Evolutionary conservation across 345 rosid genomes (phyloP), one percentile per base, ranked within the genome.

Genomic region (Melaleuca quinquenervia): DNA sequence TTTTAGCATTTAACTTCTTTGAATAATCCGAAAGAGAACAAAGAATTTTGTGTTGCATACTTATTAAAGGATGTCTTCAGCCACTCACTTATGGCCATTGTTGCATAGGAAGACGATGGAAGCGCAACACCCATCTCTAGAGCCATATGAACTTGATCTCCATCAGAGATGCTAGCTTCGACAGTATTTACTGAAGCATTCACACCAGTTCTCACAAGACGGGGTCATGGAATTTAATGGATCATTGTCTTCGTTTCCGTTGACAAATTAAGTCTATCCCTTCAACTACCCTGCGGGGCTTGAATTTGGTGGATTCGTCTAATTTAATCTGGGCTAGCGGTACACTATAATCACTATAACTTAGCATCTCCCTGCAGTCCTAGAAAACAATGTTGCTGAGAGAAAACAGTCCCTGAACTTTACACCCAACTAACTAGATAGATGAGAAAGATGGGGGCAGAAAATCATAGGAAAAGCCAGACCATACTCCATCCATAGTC

Each of bases 51-150:
- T 54, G 20, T 54, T 55, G 85, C 80, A 29, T n/a, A n/a, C n/a
- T n/a, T n/a, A n/a, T n/a, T n/a, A n/a, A n/a, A n/a, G n/a, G 99
- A 97, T 76, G 98, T 91, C 90, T 97, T 97, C 82, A 97, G 92
- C 84, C 95, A 91, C 93, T 97, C 98, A 88, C 99, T 89, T 85
- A 96, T 92, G 85, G 98, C 98, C 98, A 96, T 97, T 87, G 99
- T 97, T 60, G 98, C 99, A 91, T 97, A 96, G 82, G 95, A 93
- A 74, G 98, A 96, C 76, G 98, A 83, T 60, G 98, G 99, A 88
- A 97, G 99, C 27, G 96, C 96, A n/a, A n/a, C n/a, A 93, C 92
- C 93, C 87, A 97, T 86, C 92, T 96, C 94, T 82, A 97, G 94
- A 53, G 98, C 98, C 84, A 87, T 76, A 88, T 96, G 96, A 18